phyloP scores from a whole-genome alignment of 805 yeast species.

The Cephaloascus fragrans region DNA sequence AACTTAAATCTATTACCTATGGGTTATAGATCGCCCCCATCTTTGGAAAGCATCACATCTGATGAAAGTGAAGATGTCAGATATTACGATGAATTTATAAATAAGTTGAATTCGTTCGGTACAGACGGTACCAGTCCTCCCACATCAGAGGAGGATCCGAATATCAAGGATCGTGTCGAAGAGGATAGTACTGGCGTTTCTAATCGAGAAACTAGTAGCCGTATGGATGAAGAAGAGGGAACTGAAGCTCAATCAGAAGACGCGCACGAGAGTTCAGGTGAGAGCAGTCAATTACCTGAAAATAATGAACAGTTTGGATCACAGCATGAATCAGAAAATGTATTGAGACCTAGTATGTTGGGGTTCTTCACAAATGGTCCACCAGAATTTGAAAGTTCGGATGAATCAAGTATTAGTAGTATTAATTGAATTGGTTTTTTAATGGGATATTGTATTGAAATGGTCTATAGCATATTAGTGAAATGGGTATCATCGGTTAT shows the following conservation, averaged over 20 bases:
- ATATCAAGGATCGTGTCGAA: not conserved
- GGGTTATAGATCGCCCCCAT: not conserved
- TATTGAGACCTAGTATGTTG: not conserved
- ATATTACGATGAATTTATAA: not conserved
- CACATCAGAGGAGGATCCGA: not conserved
- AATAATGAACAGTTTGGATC: not conserved
- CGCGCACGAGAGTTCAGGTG: not conserved
- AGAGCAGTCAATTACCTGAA: not conserved
- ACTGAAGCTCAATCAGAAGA: not conserved
- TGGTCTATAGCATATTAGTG: too few species aligned
- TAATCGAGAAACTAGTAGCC: too few species aligned
- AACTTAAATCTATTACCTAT: not conserved
- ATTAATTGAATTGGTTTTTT: too few species aligned
- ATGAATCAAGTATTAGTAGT: not conserved
- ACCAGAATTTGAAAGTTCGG: not conserved
- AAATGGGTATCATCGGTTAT: too few species aligned
- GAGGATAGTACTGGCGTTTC: not conserved
- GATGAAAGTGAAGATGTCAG: not conserved
- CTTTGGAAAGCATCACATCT: not conserved
- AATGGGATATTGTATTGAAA: too few species aligned
- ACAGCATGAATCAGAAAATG: not conserved
- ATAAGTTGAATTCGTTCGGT: not conserved
- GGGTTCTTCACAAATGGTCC: not conserved
- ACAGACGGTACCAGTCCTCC: not conserved
- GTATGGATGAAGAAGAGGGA: not conserved